A percentile compares a stretch with the other conserved stretches of the same genome.
These are phyloP conservation scores for Adansonia gregorii DNA, from an alignment of 441 rosid species.

Conservation along the genomic window DNA sequence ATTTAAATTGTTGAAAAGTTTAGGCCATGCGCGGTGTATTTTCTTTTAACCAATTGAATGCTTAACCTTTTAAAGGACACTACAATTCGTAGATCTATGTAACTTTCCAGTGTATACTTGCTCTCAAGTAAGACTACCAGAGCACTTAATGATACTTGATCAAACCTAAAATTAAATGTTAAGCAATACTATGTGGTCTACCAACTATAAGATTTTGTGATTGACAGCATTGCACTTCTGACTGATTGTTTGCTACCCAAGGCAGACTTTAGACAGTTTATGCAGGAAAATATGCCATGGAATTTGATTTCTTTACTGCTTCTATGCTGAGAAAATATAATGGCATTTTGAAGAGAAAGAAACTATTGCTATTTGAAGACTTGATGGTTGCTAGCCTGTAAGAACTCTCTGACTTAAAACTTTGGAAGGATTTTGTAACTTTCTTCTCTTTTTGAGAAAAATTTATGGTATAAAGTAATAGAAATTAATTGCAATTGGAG, in stretches of 20 bases:
- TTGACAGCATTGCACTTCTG: neutral
- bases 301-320: neutral
- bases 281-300: neutral
- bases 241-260: constrained; percentile 8
- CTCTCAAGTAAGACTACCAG: neutral
- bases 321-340: neutral
- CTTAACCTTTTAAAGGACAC: neutral
- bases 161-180: constrained; percentile 1
- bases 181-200: neutral
- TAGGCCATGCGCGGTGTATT: neutral
- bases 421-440: neutral
- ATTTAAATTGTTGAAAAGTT: neutral
- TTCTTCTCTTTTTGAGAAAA: neutral
- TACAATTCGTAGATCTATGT: neutral
- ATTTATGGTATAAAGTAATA: neutral
- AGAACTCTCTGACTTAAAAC: neutral
- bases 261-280: neutral
- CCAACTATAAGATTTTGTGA: neutral
- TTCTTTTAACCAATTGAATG: constrained; percentile 1
- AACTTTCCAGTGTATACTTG: neutral
- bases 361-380: neutral
- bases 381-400: constrained; percentile 11
- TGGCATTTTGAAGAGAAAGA: neutral
- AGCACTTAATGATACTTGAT: constrained; percentile 10
- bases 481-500: constrained; percentile 10